Evolutionary conservation across 345 rosid genomes (phyloP), one percentile per base, ranked within the genome.

Genomic region (Hibiscus syriacus): DNA sequence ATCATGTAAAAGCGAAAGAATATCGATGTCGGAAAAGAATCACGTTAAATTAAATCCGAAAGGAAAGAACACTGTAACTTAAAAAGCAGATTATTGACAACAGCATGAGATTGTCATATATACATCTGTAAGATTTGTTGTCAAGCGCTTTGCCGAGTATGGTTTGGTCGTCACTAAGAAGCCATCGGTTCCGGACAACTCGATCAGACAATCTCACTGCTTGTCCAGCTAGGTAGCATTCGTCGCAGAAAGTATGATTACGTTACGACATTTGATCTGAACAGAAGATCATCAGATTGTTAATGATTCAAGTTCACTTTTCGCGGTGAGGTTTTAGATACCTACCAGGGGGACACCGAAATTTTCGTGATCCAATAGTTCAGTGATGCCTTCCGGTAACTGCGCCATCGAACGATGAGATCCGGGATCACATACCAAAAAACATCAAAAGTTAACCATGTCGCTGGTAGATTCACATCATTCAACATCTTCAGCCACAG

Each of bases 401-500:
- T 85, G 85, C 72, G 96, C 98, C 98, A 94, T 94, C 99, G 50
- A 64, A 29, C 49, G 26, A 67, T 69, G 73, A 79, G 71, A 60
- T 17, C 69, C 46, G n/a, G n/a, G n/a, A n/a, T n/a, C n/a, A n/a
- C 53, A 79, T 71, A 49, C 29, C 57, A 61, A 48, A 56, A 4
- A 36, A 45, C 64, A 20, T 25, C 45, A 70, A 59, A 20, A n/a
- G 29, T 55, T 78, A 79, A 94, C 99, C 91, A 91, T 81, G 77
- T 94, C 95, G 79, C 79, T 79, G 57, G 83, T 70, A 63, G 90
- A 84, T 79, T 80, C 87, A 67, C 70, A 81, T 53, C 77, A 87
- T 49, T 91, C 99, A 67, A 94, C 95, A 75, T 91, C 99, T 81
- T 91, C 97, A 50, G 98, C 97, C 63, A 94, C 99, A 54, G 92